Evolutionary conservation across 805 yeast species (phyloP).

Genomic region (Debaryomyces prosopidis): DNA sequence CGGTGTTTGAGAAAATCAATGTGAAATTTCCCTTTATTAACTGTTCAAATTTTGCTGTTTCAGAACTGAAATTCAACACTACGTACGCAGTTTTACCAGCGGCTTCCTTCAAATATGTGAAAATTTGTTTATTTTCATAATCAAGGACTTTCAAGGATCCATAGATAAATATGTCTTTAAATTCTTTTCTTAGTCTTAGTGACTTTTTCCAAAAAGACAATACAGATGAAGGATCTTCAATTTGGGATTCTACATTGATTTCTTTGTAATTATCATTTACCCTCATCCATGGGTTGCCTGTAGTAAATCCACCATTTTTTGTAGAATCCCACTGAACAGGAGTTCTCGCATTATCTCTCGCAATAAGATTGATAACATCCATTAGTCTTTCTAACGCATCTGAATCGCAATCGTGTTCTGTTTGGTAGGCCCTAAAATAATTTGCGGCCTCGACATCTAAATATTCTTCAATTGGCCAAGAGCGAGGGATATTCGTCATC

Average conservation of each 20-base stretch:
- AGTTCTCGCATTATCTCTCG: conserved; percentile 56
- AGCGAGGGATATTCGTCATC: conserved; percentile 47
- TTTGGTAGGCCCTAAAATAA: conserved; percentile 35
- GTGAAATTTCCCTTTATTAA: conserved; percentile 26
- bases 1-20: conserved; percentile 33
- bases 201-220: conserved; percentile 47
- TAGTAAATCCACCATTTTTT: conserved; percentile 48
- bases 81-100: conserved; percentile 34
- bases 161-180: conserved; percentile 44
- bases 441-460: conserved; percentile 50
- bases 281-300: conserved; percentile 53
- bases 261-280: conserved; percentile 50
- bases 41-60: conserved; percentile 28
- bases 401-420: conserved; percentile 23
- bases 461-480: conserved; percentile 51
- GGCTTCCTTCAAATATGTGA: conserved; percentile 41
- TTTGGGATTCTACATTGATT: conserved; percentile 49
- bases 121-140: conserved; percentile 39
- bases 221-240: conserved; percentile 46
- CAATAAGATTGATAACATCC: conserved; percentile 35
- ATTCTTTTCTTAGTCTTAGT: conserved; percentile 42
- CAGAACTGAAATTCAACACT: conserved; percentile 44
- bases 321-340: conserved; percentile 57
- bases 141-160: conserved; percentile 49
- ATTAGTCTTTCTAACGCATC: conserved; percentile 26